phyloP scores from a whole-genome alignment of 2,329 filamentous ascomycete genomes.

The Colletotrichum sp. region DNA sequence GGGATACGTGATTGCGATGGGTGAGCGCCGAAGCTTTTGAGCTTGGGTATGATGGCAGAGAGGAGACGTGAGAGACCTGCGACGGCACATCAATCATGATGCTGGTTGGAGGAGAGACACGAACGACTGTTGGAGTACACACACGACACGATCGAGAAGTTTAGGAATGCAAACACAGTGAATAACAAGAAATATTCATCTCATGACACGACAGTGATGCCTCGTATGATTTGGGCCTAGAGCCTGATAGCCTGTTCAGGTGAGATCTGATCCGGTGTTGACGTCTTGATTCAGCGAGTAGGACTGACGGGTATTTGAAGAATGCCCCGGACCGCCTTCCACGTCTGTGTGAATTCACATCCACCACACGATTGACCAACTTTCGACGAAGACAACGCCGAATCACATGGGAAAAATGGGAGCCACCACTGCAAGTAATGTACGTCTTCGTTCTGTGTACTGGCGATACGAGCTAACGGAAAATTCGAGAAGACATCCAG shows the following conservation, averaged over 20 bases:
- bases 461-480: background rate
- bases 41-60: background rate
- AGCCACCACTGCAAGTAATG: background rate
- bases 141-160: fast-evolving
- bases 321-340: fast-evolving
- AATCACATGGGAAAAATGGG: background rate
- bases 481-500: background rate
- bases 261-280: background rate
- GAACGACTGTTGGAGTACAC: background rate
- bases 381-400: background rate
- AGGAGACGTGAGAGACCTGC: background rate
- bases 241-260: background rate
- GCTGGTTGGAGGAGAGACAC: background rate
- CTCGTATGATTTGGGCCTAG: background rate
- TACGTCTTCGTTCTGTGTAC: background rate
- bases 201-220: background rate
- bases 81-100: no score
- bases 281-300: background rate
- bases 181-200: background rate
- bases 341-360: background rate
- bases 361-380: fast-evolving
- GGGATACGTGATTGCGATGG: background rate
- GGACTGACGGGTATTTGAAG: background rate
- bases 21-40: background rate
- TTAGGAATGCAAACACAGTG: background rate